Evolutionary conservation across 2,329 filamentous ascomycete species (phyloP).

Genomic region (Neospermospora avenae): DNA sequence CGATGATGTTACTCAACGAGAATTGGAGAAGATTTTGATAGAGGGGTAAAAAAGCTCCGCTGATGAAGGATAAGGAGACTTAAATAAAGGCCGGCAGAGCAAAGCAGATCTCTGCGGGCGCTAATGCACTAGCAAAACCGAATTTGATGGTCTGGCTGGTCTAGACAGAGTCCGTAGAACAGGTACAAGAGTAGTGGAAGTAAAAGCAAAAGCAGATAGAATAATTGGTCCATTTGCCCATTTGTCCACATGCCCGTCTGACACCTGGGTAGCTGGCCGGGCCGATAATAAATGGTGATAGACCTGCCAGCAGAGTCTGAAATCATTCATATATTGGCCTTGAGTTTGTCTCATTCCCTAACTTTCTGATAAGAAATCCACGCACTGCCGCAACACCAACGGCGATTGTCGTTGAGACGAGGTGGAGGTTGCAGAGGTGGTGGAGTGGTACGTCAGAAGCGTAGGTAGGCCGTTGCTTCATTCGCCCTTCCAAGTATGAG

Average conservation of each 20-base stretch:
- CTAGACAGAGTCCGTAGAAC: not conserved
- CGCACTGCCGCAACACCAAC: not conserved
- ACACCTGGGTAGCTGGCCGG: no score
- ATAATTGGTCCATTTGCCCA: no score
- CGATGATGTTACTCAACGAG: constrained; percentile 8
- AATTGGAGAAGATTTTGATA: not conserved
- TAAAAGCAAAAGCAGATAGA: no score
- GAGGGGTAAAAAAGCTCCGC: not conserved
- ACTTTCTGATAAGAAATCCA: not conserved
- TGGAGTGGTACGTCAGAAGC: not conserved
- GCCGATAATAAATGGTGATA: no score
- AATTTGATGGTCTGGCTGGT: constrained; percentile 1
- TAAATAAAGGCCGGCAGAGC: not conserved
- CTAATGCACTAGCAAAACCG: not conserved
- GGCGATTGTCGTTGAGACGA: not conserved
- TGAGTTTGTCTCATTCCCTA: not conserved
- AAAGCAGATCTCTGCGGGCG: not conserved
- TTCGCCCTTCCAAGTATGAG: not conserved
- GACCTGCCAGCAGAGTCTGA: not conserved
- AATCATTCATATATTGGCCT: not conserved
- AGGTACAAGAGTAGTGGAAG: not conserved
- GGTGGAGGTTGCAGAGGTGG: not conserved
- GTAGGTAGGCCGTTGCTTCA: not conserved
- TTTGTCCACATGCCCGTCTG: no score
- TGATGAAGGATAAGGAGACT: not conserved